A percentile compares a stretch with the other conserved stretches of the same genome.
Evolutionary conservation across 352 stramenopile genomes (phyloP).

Genomic region (Globisporangium orthogonon): DNA sequence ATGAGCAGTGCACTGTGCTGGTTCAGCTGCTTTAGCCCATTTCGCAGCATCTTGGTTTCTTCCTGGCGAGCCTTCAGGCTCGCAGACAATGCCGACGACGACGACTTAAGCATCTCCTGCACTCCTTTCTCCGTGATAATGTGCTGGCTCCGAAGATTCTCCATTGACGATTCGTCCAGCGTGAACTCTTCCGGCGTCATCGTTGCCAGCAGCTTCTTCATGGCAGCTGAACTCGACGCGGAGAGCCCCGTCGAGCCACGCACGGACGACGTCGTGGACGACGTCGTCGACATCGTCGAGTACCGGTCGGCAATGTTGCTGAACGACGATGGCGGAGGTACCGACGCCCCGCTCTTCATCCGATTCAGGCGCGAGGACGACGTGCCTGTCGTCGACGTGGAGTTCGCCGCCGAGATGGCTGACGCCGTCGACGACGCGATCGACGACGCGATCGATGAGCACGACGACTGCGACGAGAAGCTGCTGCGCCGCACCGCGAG

Average conservation of each 20-base stretch:
- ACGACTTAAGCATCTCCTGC: slow-evolving; percentile 48
- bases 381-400: slow-evolving; percentile 8
- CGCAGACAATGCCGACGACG: slow-evolving; percentile 27
- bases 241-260: slow-evolving; percentile 6
- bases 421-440: slow-evolving; percentile 13
- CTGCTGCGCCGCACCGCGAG: slow-evolving; percentile 40
- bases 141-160: slow-evolving; percentile 67
- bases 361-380: slow-evolving; percentile 4
- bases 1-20: slow-evolving; percentile 43
- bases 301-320: slow-evolving; percentile 15
- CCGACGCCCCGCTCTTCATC: slow-evolving; percentile 3
- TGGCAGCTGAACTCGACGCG: slow-evolving; percentile 19
- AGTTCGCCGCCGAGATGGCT: slow-evolving; percentile 10
- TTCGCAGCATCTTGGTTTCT: slow-evolving; percentile 48
- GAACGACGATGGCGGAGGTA: slow-evolving; percentile 9
- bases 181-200: slow-evolving; percentile 39
- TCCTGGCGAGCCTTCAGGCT: slow-evolving; percentile 39
- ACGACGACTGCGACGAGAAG: slow-evolving; percentile 44
- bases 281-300: slow-evolving; percentile 24
- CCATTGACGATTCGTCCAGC: slow-evolving; percentile 30
- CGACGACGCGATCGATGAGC: slow-evolving; percentile 25
- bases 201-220: slow-evolving; percentile 34
- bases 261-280: slow-evolving; percentile 14
- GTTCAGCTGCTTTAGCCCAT: slow-evolving; percentile 30
- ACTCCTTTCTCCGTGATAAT: slow-evolving; percentile 52